A percentile compares a stretch with the other conserved stretches of the same genome.
phyloP scores from a whole-genome alignment of 2,329 filamentous ascomycete species.

The Epichloe gansuensis region DNA sequence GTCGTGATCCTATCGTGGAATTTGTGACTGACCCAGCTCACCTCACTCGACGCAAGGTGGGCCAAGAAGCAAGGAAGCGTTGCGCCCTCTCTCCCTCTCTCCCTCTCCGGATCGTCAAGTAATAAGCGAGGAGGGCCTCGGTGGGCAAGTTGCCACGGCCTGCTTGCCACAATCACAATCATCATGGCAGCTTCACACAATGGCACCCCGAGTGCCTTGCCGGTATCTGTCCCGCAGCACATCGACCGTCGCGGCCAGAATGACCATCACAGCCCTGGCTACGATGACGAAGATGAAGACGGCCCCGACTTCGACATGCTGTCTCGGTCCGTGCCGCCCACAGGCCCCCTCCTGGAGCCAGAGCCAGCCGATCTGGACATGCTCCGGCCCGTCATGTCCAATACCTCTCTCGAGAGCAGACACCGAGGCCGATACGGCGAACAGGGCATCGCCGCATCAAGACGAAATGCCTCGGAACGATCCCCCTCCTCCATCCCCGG shows the following conservation, averaged over 20 bases:
- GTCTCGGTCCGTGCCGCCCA: slow-evolving; percentile 27
- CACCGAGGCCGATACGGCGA: not conserved
- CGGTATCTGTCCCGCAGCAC: not conserved
- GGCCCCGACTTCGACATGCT: slow-evolving; percentile 14
- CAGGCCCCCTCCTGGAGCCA: slow-evolving; percentile 28
- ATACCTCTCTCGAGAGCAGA: not conserved
- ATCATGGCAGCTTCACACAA: not conserved
- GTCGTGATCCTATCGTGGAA: too few relatives aligned
- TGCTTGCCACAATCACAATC: not conserved
- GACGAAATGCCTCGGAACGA: slow-evolving; percentile 10
- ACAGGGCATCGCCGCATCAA: not conserved
- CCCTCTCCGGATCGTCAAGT: too few relatives aligned
- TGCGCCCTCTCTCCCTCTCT: too few relatives aligned
- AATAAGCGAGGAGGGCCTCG: too few relatives aligned
- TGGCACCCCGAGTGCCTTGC: not conserved
- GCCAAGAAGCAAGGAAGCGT: too few relatives aligned
- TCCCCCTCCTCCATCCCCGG: slow-evolving; percentile 14
- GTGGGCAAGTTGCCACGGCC: too few relatives aligned
- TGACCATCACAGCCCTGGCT: not conserved
- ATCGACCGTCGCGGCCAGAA: not conserved
- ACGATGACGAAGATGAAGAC: not conserved
- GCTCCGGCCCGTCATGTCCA: slow-evolving; percentile 17
- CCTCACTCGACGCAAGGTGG: too few relatives aligned
- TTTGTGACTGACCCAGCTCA: too few relatives aligned
- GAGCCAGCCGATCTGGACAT: slow-evolving; percentile 28